These are phyloP conservation scores for Solanum gandarillasii DNA, from an alignment of 257 asterid genomes.

Conservation along the genomic window DNA sequence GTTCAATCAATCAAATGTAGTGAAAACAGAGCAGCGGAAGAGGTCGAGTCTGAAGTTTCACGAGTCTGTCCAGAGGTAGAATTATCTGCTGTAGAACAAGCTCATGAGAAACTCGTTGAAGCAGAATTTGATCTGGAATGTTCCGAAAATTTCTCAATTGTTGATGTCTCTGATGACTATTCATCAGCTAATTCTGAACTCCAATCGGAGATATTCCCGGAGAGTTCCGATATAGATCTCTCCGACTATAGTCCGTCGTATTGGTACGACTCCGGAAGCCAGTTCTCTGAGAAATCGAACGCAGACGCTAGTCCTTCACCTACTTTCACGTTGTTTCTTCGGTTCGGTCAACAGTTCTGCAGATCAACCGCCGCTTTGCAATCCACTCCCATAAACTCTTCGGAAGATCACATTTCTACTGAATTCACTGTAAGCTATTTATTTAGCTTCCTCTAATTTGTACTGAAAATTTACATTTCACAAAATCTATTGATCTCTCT, in stretches of 20 bases:
- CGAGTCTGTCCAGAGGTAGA: neutral
- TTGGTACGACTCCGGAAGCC: constrained; percentile 82
- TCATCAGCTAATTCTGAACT: constrained; percentile 32
- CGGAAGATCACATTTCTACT: constrained; percentile 13
- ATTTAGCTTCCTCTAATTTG: neutral
- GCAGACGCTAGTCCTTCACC: constrained; percentile 50
- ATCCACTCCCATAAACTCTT: neutral
- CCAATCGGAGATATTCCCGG: constrained; percentile 27
- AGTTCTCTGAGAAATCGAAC: constrained; percentile 61
- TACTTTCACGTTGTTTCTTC: constrained; percentile 49
- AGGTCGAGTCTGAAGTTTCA: constrained; percentile 6
- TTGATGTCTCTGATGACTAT: constrained; percentile 18
- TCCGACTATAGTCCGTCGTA: constrained; percentile 51
- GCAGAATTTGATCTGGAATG: constrained; percentile 55
- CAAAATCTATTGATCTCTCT: neutral
- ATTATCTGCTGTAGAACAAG: constrained; percentile 3
- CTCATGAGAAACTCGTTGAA: constrained; percentile 1
- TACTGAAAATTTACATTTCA: neutral
- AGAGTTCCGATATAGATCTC: constrained; percentile 39
- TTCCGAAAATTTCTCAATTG: constrained; percentile 52
- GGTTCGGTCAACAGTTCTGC: constrained; percentile 57
- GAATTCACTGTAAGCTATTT: constrained; percentile 42
- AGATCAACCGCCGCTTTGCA: constrained; percentile 25
- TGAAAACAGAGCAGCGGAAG: constrained; percentile 6
- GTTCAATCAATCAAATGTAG: neutral